These are phyloP conservation scores for Zygosaccharomyces pseudobailii DNA, from an alignment of 1,139 yeast genomes.

Conservation along the genomic window DNA sequence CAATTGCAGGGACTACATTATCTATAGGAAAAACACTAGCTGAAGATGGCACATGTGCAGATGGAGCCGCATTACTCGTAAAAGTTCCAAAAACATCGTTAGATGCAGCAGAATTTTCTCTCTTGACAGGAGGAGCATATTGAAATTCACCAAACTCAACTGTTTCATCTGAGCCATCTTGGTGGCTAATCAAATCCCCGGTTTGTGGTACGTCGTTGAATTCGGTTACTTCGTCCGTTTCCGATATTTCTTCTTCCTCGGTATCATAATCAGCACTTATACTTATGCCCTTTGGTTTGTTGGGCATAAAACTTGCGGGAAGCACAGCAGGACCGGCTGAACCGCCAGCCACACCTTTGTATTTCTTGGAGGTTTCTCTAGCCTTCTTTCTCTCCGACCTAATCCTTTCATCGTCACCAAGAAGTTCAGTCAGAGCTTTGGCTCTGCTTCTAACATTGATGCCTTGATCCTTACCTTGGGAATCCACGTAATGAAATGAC, in stretches of 20 bases:
- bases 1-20: slow-evolving; percentile 35
- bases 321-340: slow-evolving; percentile 33
- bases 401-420: slow-evolving; percentile 72
- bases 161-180: slow-evolving; percentile 52
- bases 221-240: slow-evolving; percentile 36
- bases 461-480: slow-evolving; percentile 95
- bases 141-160: slow-evolving; percentile 96
- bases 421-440: slow-evolving; percentile 62
- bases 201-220: slow-evolving; percentile 10
- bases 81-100: slow-evolving; percentile 1
- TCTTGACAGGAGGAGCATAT: slow-evolving; percentile 51
- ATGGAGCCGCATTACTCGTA: slow-evolving; percentile 34
- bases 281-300: slow-evolving; percentile 32
- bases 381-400: slow-evolving; percentile 87
- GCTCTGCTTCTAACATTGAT: slow-evolving; percentile 90
- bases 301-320: slow-evolving; percentile 30
- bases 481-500: slow-evolving; percentile 89
- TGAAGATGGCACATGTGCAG: slow-evolving; percentile 21
- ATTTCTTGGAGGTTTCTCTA: slow-evolving; percentile 75
- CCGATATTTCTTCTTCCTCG: slow-evolving; percentile 50
- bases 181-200: slow-evolving; percentile 51
- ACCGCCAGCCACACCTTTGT: slow-evolving; percentile 66
- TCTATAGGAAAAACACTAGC: slow-evolving; percentile 16
- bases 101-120: neutral
- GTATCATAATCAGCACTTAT: slow-evolving; percentile 43